Percentiles rank a stretch among this genome's conserved stretches.
Evolutionary conservation across 352 stramenopile genomes (phyloP).

Genomic region (Peronosclerospora sorghi): DNA sequence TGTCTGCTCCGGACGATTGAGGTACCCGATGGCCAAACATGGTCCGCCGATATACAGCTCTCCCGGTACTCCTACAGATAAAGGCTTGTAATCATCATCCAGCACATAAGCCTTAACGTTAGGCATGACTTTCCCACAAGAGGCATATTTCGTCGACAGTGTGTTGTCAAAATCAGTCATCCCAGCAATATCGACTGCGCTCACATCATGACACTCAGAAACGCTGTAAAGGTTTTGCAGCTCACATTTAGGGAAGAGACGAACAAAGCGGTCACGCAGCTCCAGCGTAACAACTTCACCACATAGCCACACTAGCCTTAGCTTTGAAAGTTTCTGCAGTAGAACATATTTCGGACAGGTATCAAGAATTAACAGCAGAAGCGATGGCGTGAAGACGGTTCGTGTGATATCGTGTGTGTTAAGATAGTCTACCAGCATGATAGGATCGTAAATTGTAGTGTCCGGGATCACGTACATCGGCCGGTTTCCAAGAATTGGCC

Average conservation of each 20-base stretch:
- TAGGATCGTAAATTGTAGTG: slow-evolving; percentile 87
- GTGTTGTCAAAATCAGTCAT: slow-evolving; percentile 64
- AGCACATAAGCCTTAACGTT: slow-evolving; percentile 74
- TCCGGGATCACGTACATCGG: slow-evolving; percentile 88
- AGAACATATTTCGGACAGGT: slow-evolving; percentile 46
- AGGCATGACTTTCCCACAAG: slow-evolving; percentile 78
- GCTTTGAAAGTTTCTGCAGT: slow-evolving; percentile 38
- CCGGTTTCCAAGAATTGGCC: slow-evolving; percentile 82
- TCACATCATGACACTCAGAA: slow-evolving; percentile 89
- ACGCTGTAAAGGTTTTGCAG: slow-evolving; percentile 92
- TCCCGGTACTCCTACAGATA: slow-evolving; percentile 57
- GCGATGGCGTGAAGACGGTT: slow-evolving; percentile 89
- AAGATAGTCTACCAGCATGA: slow-evolving; percentile 73
- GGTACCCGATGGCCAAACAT: slow-evolving; percentile 78
- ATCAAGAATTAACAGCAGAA: slow-evolving; percentile 84
- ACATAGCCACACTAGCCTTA: slow-evolving; percentile 87
- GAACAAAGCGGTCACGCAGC: slow-evolving; percentile 76
- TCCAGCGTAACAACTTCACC: slow-evolving; percentile 90
- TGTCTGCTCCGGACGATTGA: slow-evolving; percentile 71
- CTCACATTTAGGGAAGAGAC: slow-evolving; percentile 72
- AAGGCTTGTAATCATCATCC: slow-evolving; percentile 52
- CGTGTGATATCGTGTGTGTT: slow-evolving; percentile 70
- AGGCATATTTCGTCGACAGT: slow-evolving; percentile 79
- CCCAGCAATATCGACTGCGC: slow-evolving; percentile 62
- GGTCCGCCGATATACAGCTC: slow-evolving; percentile 83